phyloP scores from a whole-genome alignment of 768 basidiomycete genomes.

The Lactarius akahatsu region DNA sequence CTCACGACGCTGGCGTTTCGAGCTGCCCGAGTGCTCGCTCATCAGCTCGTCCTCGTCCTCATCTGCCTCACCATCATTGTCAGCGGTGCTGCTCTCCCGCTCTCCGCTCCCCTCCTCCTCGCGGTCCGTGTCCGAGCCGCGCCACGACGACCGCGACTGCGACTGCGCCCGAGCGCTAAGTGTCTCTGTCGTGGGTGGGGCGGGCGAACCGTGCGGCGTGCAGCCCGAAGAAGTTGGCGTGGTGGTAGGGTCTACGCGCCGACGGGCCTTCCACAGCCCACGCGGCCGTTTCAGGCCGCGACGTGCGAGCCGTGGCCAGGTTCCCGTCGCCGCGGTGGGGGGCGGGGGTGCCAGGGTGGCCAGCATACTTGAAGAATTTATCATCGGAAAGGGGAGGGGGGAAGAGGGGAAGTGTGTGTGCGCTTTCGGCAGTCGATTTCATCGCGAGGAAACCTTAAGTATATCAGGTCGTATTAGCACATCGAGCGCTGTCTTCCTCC shows the following conservation, averaged over 20 bases:
- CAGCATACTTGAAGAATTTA: slow-evolving; percentile 16
- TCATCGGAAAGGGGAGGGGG: slow-evolving; percentile 3
- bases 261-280: slow-evolving; percentile 24
- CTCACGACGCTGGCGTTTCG: slow-evolving; percentile 34
- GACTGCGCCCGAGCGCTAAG: neutral
- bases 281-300: slow-evolving; percentile 23
- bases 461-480: slow-evolving; percentile 15
- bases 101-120: slow-evolving; percentile 5
- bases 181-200: neutral
- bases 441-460: slow-evolving; percentile 23
- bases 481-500: neutral
- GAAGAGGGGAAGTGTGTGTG: neutral
- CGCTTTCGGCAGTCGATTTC: slow-evolving; percentile 15
- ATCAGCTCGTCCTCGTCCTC: slow-evolving; percentile 27
- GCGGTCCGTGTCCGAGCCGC: slow-evolving; percentile 17
- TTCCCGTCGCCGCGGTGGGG: slow-evolving; percentile 5
- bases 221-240: neutral
- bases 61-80: slow-evolving; percentile 13
- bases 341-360: slow-evolving; percentile 7
- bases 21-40: slow-evolving; percentile 31
- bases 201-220: neutral
- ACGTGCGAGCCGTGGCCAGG: slow-evolving; percentile 22
- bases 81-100: neutral
- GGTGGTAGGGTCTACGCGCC: slow-evolving; percentile 14
- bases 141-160: slow-evolving; percentile 8